Conservation (phyloP, 1,284 basidiomycete genomes). For the Waitea zeae region DNA sequence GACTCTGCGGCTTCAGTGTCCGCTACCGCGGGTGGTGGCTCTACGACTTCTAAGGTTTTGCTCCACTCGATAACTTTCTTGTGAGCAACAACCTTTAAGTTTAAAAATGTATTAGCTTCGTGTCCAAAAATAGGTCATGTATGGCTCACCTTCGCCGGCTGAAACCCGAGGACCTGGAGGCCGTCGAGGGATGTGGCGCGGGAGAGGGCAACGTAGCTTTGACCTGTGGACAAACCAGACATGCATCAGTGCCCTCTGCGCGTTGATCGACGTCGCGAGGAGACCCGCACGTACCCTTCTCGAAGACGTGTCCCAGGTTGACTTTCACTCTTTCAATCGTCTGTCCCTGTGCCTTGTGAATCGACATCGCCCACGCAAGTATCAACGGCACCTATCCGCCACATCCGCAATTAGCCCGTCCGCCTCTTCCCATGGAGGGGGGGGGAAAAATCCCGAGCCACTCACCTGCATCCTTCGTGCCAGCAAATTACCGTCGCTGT, state of each 20-base stretch:
- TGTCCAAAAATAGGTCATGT: too few relatives aligned
- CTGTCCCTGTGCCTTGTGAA: slow-evolving; percentile 90
- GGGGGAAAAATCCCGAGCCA: slow-evolving; percentile 5
- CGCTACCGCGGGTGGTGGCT: background rate
- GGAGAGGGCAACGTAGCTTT: slow-evolving; percentile 92
- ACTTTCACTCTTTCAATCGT: slow-evolving; percentile 77
- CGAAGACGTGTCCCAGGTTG: slow-evolving; percentile 69
- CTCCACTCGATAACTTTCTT: slow-evolving; percentile 55
- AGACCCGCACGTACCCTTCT: too few relatives aligned
- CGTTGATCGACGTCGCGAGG: slow-evolving; percentile 12
- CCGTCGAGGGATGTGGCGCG: slow-evolving; percentile 87
- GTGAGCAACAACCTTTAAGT: slow-evolving; percentile 60
- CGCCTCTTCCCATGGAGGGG: slow-evolving; percentile 4
- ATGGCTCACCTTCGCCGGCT: slow-evolving; percentile 62
- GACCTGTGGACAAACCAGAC: slow-evolving; percentile 24
- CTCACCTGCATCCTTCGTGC: slow-evolving; percentile 38
- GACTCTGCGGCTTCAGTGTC: background rate
- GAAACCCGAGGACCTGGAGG: slow-evolving; percentile 81
- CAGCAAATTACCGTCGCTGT: slow-evolving; percentile 20
- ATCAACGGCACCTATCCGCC: slow-evolving; percentile 76
- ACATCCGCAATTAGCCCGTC: slow-evolving; percentile 8
- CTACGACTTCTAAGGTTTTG: slow-evolving; percentile 29
- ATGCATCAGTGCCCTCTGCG: slow-evolving; percentile 1
- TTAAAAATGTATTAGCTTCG: slow-evolving; percentile 11
- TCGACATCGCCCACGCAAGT: slow-evolving; percentile 87